Conservation (phyloP, 1,284 basidiomycete genomes). For the Marasmius fiardii region DNA sequence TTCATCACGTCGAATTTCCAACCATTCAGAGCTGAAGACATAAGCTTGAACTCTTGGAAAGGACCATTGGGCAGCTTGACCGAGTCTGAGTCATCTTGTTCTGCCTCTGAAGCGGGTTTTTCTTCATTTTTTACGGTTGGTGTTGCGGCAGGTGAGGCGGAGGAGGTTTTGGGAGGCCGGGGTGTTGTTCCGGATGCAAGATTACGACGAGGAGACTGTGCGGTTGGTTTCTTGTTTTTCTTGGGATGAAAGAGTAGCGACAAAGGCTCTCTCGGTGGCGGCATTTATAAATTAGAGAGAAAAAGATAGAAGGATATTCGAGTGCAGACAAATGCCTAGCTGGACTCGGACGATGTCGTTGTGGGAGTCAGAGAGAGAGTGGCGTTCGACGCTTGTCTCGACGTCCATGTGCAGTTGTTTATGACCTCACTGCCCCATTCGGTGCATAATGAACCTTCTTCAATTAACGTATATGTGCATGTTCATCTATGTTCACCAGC, state of each 20-base stretch:
- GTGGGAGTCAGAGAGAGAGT: neutral
- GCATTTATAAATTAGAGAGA: conserved; percentile 25
- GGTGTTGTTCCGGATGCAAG: conserved; percentile 14
- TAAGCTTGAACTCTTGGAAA: conserved; percentile 68
- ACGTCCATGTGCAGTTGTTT: neutral
- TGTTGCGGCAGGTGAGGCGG: neutral
- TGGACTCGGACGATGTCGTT: neutral
- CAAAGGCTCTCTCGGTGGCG: conserved; percentile 35
- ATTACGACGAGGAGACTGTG: conserved; percentile 21
- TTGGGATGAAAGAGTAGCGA: conserved; percentile 52
- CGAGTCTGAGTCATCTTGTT: conserved; percentile 40
- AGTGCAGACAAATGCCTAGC: neutral
- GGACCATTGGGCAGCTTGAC: conserved; percentile 57
- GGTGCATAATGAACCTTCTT: neutral
- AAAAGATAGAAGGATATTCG: neutral
- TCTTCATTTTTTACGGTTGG: conserved; percentile 2
- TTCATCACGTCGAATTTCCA: conserved; percentile 88
- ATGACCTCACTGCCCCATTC: neutral
- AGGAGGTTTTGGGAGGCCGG: conserved; percentile 5
- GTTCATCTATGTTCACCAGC: no score
- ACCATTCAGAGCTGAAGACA: conserved; percentile 72
- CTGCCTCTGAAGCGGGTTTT: conserved; percentile 26
- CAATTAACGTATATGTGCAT: no score
- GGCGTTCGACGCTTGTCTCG: neutral
- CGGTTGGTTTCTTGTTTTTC: conserved; percentile 37